phyloP scores from a whole-genome alignment of 179 eudicot genomes.

The Vitellaria paradoxa region DNA sequence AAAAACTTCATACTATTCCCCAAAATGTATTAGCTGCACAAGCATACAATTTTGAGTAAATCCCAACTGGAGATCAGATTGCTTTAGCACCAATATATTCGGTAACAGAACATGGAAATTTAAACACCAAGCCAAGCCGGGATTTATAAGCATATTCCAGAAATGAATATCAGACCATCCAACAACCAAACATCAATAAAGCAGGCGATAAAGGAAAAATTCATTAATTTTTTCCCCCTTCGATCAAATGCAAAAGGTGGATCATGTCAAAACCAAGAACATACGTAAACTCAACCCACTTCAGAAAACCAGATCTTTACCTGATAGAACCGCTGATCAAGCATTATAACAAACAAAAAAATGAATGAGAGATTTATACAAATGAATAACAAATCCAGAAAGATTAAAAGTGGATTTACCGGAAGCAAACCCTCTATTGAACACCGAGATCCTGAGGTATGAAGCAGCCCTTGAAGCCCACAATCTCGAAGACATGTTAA shows the following conservation, averaged over 20 bases:
- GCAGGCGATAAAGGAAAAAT: not conserved
- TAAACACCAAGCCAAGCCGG: too few relatives aligned
- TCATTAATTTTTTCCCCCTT: not conserved
- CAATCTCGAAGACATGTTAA: slow-evolving; percentile 54
- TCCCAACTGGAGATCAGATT: too few relatives aligned
- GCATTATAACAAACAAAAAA: slow-evolving; percentile 3
- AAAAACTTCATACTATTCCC: too few relatives aligned
- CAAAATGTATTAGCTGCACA: too few relatives aligned
- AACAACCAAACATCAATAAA: not conserved
- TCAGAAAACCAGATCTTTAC: slow-evolving; percentile 10
- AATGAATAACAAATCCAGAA: not conserved
- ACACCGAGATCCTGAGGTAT: slow-evolving; percentile 59
- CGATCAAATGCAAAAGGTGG: not conserved
- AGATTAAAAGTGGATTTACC: slow-evolving; percentile 30
- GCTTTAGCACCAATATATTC: too few relatives aligned
- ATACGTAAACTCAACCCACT: slow-evolving; percentile 9
- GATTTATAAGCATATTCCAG: not conserved
- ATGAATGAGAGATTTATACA: not conserved
- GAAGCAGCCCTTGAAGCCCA: slow-evolving; percentile 81
- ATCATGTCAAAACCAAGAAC: not conserved
- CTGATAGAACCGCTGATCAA: slow-evolving; percentile 15
- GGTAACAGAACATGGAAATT: too few relatives aligned
- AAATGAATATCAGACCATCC: not conserved
- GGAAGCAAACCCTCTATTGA: slow-evolving; percentile 63
- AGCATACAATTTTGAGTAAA: too few relatives aligned